These are phyloP conservation scores for Linnemannia hyalina DNA, from an alignment of 192 early-diverging fungal species.

Conservation along the genomic window DNA sequence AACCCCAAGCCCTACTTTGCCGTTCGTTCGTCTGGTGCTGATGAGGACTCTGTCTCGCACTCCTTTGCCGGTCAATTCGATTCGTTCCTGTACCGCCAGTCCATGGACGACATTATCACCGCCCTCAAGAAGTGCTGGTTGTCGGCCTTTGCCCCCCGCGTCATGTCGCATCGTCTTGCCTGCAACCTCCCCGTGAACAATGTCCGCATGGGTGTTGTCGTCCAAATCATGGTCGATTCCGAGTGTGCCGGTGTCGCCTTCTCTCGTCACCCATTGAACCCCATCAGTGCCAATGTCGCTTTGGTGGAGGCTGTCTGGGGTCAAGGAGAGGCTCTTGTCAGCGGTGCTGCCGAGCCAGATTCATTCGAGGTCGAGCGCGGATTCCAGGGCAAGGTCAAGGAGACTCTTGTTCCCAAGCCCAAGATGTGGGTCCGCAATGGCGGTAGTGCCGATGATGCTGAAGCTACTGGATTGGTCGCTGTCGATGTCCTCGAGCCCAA, in stretches of 20 bases:
- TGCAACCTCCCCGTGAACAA: conserved; percentile 59
- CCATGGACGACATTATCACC: conserved; percentile 54
- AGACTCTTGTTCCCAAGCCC: conserved; percentile 48
- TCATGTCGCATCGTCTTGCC: conserved; percentile 63
- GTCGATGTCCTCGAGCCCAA: conserved; percentile 47
- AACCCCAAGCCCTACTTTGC: conserved; percentile 46
- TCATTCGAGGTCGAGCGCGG: conserved; percentile 59
- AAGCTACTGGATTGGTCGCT: conserved; percentile 43
- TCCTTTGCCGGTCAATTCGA: conserved; percentile 69
- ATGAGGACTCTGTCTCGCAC: conserved; percentile 64
- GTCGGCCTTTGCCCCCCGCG: conserved; percentile 63
- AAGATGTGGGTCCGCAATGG: conserved; percentile 52
- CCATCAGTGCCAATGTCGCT: conserved; percentile 54
- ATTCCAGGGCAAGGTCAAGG: conserved; percentile 45
- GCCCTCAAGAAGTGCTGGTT: conserved; percentile 62
- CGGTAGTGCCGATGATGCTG: conserved; percentile 19
- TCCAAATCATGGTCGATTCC: conserved; percentile 64
- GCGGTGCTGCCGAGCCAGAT: conserved; percentile 64
- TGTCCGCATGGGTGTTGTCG: conserved; percentile 62
- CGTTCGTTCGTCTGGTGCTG: conserved; percentile 62
- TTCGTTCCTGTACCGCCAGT: conserved; percentile 62
- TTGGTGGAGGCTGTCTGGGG: conserved; percentile 62
- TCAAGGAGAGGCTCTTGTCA: conserved; percentile 64
- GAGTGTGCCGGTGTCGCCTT: conserved; percentile 56
- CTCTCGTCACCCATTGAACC: conserved; percentile 54